phyloP scores from a whole-genome alignment of 805 yeast genomes.

The Zygotorulaspora sp. region DNA sequence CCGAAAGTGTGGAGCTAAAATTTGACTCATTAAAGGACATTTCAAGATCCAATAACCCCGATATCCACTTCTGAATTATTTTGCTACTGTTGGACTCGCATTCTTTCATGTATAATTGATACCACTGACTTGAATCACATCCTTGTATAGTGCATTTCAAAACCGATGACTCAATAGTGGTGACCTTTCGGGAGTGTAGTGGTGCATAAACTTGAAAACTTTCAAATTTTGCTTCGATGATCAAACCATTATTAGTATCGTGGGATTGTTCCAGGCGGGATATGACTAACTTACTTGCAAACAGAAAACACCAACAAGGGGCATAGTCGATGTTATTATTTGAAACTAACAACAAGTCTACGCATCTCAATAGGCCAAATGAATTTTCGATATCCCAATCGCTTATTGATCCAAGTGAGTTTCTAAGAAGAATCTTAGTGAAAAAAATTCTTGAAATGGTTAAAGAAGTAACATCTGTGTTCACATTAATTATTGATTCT shows the following conservation, averaged over 20 bases:
- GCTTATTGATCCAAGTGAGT: conserved; percentile 17
- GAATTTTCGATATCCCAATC: conserved; percentile 31
- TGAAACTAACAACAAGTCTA: conserved; percentile 35
- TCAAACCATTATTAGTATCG: conserved; percentile 4
- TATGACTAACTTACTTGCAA: conserved; percentile 27
- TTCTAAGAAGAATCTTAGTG: conserved; percentile 21
- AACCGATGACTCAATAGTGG: conserved; percentile 23
- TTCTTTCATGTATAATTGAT: conserved; percentile 23
- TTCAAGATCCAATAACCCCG: conserved; percentile 36
- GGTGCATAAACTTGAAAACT: conserved; percentile 17
- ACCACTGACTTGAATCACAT: conserved; percentile 2
- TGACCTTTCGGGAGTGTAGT: conserved; percentile 13
- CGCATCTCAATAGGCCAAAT: conserved; percentile 37
- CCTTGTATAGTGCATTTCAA: conserved; percentile 17
- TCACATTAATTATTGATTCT: conserved; percentile 7
- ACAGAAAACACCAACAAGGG: conserved; percentile 34
- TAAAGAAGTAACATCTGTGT: conserved; percentile 13
- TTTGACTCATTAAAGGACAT: conserved; percentile 29
- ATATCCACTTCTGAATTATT: conserved; percentile 40
- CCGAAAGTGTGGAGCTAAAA: conserved; percentile 34
- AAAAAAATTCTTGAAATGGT: conserved; percentile 27
- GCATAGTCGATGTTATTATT: conserved; percentile 26
- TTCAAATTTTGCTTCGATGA: conserved; percentile 11
- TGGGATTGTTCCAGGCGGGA: conserved; percentile 11
- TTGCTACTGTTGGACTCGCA: conserved; percentile 29